Conservation (phyloP, 805 yeast genomes). For the Zygoascus tannicola region DNA sequence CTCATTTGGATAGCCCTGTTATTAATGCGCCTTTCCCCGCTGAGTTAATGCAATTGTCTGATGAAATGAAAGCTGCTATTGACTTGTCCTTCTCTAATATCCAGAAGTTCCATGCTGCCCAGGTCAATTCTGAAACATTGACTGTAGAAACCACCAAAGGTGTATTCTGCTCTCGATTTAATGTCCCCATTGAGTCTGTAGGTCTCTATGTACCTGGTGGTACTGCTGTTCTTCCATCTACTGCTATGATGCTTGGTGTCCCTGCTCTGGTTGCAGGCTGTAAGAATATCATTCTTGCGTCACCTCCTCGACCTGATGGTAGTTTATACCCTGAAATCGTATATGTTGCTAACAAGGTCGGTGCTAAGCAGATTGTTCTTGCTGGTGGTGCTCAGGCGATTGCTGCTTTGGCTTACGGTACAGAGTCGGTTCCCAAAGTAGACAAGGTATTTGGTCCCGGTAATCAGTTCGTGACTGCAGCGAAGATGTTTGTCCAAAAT, state of each 20-base stretch:
- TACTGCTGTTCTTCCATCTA: constrained; percentile 94
- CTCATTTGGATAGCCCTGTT: constrained; percentile 59
- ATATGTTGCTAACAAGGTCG: constrained; percentile 92
- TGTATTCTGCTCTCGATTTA: constrained; percentile 86
- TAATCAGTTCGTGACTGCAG: constrained; percentile 98
- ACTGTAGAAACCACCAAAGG: constrained; percentile 91
- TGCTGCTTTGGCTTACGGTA: constrained; percentile 98
- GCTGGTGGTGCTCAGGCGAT: constrained; percentile 99
- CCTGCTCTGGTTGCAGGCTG: constrained; percentile 99
- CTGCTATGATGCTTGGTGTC: constrained; percentile 96
- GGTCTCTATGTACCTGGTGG: constrained; percentile 99
- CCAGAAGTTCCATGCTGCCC: constrained; percentile 88
- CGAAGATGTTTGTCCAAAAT: constrained; percentile 94
- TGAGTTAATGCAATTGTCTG: constrained; percentile 60
- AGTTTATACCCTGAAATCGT: constrained; percentile 93
- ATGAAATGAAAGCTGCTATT: constrained; percentile 72
- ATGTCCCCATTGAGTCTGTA: constrained; percentile 88
- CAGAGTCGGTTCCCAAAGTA: constrained; percentile 82
- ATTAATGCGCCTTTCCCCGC: constrained; percentile 80
- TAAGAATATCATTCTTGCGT: constrained; percentile 80
- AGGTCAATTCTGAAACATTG: constrained; percentile 47
- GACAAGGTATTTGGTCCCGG: constrained; percentile 99
- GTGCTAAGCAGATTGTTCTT: constrained; percentile 79
- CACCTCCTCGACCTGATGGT: constrained; percentile 94
- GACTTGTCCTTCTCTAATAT: constrained; percentile 87